These are phyloP conservation scores for Arthroderma sp. DNA, from an alignment of 2,329 filamentous ascomycete species.

Conservation along the genomic window DNA sequence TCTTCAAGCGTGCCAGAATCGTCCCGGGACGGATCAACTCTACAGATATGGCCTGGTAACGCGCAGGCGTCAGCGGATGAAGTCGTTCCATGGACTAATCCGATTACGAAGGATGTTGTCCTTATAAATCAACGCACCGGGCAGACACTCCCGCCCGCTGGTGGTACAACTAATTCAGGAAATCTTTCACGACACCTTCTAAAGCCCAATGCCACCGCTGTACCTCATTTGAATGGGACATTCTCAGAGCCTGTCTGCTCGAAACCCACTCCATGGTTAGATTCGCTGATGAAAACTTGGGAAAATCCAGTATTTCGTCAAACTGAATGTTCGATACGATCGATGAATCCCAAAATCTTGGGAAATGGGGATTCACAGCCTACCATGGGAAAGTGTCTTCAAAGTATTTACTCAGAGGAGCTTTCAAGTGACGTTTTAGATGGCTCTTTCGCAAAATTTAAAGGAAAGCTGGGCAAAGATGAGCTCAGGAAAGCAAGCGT, in stretches of 20 bases:
- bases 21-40: too few species aligned
- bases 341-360: slow-evolving; percentile 7
- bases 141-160: slow-evolving; percentile 15
- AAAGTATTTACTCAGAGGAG: not conserved
- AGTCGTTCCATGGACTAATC: slow-evolving; percentile 45
- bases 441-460: slow-evolving; percentile 2
- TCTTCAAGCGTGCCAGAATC: too few species aligned
- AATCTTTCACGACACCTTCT: too few species aligned
- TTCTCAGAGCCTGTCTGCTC: not conserved
- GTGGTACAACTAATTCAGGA: too few species aligned
- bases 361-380: not conserved
- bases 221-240: not conserved
- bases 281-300: slow-evolving; percentile 51
- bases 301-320: slow-evolving; percentile 61
- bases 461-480: slow-evolving; percentile 43
- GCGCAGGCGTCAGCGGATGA: slow-evolving; percentile 14
- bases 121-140: slow-evolving; percentile 24
- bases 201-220: too few species aligned
- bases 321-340: slow-evolving; percentile 31
- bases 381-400: not conserved
- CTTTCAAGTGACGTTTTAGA: not conserved
- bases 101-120: slow-evolving; percentile 34
- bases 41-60: too few species aligned
- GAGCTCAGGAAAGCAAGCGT: slow-evolving; percentile 49
- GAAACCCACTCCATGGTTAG: slow-evolving; percentile 41